These are phyloP conservation scores for Aspergillus sclerotioniger DNA, from an alignment of 495 filamentous ascomycete genomes.

Conservation along the genomic window DNA sequence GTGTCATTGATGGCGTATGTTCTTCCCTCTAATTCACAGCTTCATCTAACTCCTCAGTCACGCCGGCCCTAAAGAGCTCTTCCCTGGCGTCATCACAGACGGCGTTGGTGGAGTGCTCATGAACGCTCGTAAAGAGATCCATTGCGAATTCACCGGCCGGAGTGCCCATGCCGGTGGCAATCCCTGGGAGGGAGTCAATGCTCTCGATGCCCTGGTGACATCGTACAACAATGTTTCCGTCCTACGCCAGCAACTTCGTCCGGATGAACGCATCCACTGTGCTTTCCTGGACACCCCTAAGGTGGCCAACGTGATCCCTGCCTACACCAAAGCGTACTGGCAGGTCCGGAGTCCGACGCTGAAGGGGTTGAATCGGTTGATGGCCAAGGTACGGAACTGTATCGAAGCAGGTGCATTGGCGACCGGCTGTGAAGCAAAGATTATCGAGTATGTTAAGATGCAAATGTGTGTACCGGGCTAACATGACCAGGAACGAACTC, in stretches of 20 bases:
- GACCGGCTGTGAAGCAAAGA: conserved; percentile 54
- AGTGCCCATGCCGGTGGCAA: conserved; percentile 58
- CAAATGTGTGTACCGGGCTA: neutral
- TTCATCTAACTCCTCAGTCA: conserved; percentile 24
- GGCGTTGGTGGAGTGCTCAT: conserved; percentile 36
- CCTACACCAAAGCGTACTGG: conserved; percentile 52
- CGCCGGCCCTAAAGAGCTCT: conserved; percentile 27
- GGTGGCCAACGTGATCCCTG: conserved; percentile 62
- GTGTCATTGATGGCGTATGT: conserved; percentile 62
- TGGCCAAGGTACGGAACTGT: conserved; percentile 53
- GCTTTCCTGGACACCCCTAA: conserved; percentile 59
- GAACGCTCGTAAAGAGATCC: conserved; percentile 40
- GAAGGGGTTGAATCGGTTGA: conserved; percentile 45
- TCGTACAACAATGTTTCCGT: conserved; percentile 62
- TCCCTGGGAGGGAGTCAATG: conserved; percentile 64
- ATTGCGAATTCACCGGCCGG: conserved; percentile 34
- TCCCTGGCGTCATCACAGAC: conserved; percentile 23
- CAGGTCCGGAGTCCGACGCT: conserved; percentile 50
- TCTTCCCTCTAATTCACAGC: too few relatives aligned
- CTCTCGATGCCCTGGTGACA: conserved; percentile 58
- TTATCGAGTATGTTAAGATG: conserved; percentile 44
- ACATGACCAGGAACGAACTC: conserved; percentile 30
- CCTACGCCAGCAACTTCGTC: conserved; percentile 62
- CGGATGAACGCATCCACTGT: conserved; percentile 57
- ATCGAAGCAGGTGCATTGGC: conserved; percentile 60